phyloP scores from a whole-genome alignment of 345 rosid species.

The Populus davidiana region DNA sequence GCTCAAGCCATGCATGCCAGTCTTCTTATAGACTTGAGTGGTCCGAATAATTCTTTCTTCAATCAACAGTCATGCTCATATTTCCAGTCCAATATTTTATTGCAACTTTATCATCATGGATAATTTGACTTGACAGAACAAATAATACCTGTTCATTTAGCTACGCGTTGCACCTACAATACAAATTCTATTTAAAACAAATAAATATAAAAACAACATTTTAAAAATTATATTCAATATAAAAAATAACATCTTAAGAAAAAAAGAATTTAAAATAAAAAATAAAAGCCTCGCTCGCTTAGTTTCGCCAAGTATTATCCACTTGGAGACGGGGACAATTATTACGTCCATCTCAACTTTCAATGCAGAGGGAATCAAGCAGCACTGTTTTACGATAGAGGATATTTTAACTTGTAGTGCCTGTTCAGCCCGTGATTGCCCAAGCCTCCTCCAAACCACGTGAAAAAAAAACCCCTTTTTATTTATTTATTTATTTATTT shows the following conservation, averaged over 20 bases:
- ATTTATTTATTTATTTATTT: no score
- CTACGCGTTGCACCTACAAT: no score
- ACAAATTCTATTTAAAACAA: no score
- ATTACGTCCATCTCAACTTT: background rate
- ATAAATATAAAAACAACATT: no score
- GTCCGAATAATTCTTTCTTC: background rate
- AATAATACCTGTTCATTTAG: no score
- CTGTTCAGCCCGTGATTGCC: slow-evolving; percentile 7
- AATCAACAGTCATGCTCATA: background rate
- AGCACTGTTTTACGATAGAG: background rate
- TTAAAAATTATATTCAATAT: no score
- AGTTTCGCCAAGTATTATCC: no score
- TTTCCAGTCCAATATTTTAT: background rate
- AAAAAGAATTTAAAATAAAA: no score
- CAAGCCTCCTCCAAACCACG: background rate
- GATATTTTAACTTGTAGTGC: background rate
- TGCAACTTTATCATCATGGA: background rate
- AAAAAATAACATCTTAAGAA: no score
- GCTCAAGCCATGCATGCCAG: background rate
- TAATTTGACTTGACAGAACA: background rate
- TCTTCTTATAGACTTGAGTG: slow-evolving; percentile 1
- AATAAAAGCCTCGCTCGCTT: no score
- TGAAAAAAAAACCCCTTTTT: background rate
- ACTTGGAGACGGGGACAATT: no score
- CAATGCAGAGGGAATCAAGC: background rate